A percentile compares a stretch with the other conserved stretches of the same genome.
Conservation (phyloP, 2,329 filamentous ascomycete genomes). For the Phyllosticta paracitricarpa region DNA sequence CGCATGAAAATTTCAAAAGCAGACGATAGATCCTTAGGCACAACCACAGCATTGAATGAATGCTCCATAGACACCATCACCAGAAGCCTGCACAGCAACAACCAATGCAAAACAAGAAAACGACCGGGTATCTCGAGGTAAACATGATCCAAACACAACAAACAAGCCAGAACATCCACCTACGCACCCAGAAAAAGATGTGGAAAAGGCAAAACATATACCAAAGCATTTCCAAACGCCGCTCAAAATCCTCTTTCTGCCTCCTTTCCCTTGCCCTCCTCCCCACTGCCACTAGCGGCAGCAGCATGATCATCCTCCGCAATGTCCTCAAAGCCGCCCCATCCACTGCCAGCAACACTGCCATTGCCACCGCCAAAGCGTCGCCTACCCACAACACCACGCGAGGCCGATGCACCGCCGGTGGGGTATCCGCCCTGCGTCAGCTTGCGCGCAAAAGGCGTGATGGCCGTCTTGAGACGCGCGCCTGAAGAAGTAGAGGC, state of each 20-base stretch:
- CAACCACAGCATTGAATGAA: too few relatives aligned
- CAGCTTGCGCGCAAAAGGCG: constrained; percentile 29
- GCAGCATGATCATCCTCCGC: background rate
- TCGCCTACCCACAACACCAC: background rate
- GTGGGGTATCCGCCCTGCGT: constrained; percentile 20
- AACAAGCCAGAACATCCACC: background rate
- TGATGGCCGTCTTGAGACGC: constrained; percentile 25
- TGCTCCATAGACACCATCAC: too few relatives aligned
- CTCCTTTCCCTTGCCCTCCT: background rate
- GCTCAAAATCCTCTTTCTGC: background rate
- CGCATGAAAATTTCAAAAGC: too few relatives aligned
- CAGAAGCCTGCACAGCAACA: background rate
- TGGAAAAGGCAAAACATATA: background rate
- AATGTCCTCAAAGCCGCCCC: background rate
- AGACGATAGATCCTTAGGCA: too few relatives aligned
- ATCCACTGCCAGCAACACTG: background rate
- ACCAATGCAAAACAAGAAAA: background rate
- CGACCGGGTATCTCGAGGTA: background rate
- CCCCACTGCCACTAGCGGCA: background rate
- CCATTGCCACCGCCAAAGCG: background rate
- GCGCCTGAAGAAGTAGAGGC: background rate
- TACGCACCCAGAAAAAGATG: background rate
- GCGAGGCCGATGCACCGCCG: background rate
- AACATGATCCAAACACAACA: background rate
- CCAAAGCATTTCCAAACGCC: background rate